Evolutionary conservation across 116 monocot genomes (phyloP).

Genomic region (Posidonia oceanica): DNA sequence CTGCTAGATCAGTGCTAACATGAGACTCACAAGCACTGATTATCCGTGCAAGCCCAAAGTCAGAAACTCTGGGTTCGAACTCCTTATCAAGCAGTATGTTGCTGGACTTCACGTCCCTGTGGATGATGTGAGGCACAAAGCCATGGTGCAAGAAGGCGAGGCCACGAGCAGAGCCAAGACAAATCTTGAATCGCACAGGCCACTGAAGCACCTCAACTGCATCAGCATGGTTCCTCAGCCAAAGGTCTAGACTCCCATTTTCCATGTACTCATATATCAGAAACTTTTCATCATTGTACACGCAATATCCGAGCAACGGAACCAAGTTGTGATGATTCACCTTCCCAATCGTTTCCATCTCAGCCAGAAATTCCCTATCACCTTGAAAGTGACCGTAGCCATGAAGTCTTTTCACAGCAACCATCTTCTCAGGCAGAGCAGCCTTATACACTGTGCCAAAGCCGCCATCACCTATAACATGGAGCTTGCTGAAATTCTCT

Average conservation of each 20-base stretch:
- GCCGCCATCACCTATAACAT: constrained; percentile 63
- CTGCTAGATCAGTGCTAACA: constrained; percentile 70
- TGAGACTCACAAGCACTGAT: constrained; percentile 39
- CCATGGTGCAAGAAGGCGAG: constrained; percentile 89
- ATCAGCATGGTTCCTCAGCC: constrained; percentile 46
- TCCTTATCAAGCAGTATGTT: constrained; percentile 80
- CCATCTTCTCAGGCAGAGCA: constrained; percentile 39
- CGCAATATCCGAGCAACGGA: constrained; percentile 73
- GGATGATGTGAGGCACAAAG: constrained; percentile 57
- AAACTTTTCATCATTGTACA: constrained; percentile 46
- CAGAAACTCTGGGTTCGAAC: constrained; percentile 50
- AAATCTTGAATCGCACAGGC: constrained; percentile 59
- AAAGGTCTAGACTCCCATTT: constrained; percentile 63
- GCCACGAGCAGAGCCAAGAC: constrained; percentile 74
- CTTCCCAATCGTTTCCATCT: constrained; percentile 72
- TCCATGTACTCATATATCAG: constrained; percentile 83
- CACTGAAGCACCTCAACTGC: constrained; percentile 60
- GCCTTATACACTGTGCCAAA: constrained; percentile 89
- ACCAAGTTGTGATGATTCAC: constrained; percentile 68
- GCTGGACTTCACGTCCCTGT: constrained; percentile 66
- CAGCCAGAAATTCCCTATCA: constrained; percentile 47
- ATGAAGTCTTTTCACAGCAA: constrained; percentile 63
- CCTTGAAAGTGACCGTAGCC: constrained; percentile 25
- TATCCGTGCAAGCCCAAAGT: constrained; percentile 42
- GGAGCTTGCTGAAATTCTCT: constrained; percentile 63